Base-by-base conservation (phyloP, 2,329 filamentous ascomycete genomes). In the Fonsecaea erecta region DNA sequence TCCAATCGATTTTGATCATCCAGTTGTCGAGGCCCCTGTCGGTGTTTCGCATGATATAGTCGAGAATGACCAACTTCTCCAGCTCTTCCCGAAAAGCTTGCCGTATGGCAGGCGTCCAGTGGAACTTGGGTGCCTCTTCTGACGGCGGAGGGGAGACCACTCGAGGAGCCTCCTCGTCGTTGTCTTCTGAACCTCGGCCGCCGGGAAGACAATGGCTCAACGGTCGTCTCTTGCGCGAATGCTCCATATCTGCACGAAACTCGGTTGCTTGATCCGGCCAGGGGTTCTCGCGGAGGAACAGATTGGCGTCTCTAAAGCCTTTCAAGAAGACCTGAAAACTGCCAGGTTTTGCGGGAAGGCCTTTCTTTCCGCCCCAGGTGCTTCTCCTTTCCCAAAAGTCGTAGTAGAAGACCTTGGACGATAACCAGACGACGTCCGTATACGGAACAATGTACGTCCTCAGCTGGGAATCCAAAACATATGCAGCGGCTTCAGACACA, bases 31-130 rank as follows among this genome's bases (percentile, higher is more conserved):
- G 82, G 1, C 95, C 95, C 78, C 95, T 87, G 76, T 99, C 95
- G 1, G 95, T 99, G 75, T 99, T 99, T 64, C 95, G 88, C 95
- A 99, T 99, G 69, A 99, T 96, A 76, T 99, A 99, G 78, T 99
- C 95, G 70, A 99, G 79, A 73, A 99, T 96, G 24, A 99, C 96
- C 7, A 99, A 83, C 78, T 97, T 98, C 79, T 99, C 95, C 54
- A 99, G 84, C 79, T 98, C 91, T 77, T 99, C 95, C 40, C 95
- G 84, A 75, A 99, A 97, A 0, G 92, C 90, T 76, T 96, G 92
- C 75, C 98, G 96, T 52, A 99, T 78, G 5, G 84, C 80, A 58
- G 96, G 91, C 0, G 92, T 97, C 95, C 95, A 99, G 65, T 89
- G 86, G 70, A 95, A 96, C 43, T 82, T 79, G 53, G 78, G 78